Base-by-base conservation (phyloP, 768 basidiomycete genomes). In the Mycena vitilis region DNA sequence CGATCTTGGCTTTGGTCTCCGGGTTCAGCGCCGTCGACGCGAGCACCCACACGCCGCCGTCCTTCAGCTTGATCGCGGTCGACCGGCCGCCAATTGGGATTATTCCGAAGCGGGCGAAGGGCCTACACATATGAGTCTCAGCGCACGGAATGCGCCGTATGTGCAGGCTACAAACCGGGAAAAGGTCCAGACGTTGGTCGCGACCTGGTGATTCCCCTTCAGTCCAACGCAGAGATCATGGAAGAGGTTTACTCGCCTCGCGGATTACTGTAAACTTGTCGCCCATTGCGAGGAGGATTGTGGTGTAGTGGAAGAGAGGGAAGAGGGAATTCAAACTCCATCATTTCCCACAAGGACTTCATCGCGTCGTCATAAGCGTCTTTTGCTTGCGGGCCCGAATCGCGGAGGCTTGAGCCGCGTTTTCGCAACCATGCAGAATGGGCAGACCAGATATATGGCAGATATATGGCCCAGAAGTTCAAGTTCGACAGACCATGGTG, bases 21-120 rank as follows among this genome's bases (percentile, higher is more conserved):
- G 81, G 79, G 51, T 87, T 85, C 63, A 94, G 80, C 0, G 92
- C 89, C 4, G 91, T 91, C 1, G 93, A 95, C 0, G 93, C 94
- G 20, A 95, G 81, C 16, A 95, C 83, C 88, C 93, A 96, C 23
- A 96, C 89, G 11, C 87, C 89, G 36, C 91, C 89, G 65, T 86
- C 84, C 55, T 78, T 76, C 34, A 96, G 81, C 79, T 85, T 88
- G 75, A 96, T 82, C 0, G 95, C 95, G 0, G 95, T 96, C 10
- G 93, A 90, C 54, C 95, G 82, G 25, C 95, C 94, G 0, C 95
- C 95, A 30, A 95, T 79, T 9, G 93, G 93, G 15, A 94, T 70
- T 25, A 93, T 13, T 10, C 89, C 88, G 64, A 85, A 87, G 45
- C 93, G 86, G 10, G 87, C 75, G 74, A 94, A 94, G 3, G 91